phyloP scores from a whole-genome alignment of 2,329 filamentous ascomycete species.

The Mycosphaerella sp. region DNA sequence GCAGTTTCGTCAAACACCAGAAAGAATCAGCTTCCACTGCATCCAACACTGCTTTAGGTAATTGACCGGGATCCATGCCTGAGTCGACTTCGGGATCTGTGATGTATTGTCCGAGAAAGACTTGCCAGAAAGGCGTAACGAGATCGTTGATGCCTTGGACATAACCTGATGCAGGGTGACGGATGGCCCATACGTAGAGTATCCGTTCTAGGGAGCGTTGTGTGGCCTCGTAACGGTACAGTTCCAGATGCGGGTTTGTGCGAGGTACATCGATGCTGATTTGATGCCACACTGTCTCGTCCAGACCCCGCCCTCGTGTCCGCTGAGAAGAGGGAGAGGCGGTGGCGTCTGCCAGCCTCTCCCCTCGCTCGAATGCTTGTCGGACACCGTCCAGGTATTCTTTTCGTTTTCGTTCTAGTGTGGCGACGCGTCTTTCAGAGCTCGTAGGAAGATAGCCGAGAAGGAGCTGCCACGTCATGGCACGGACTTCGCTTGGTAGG shows the following conservation, averaged over 20 bases:
- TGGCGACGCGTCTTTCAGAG: conserved; percentile 82
- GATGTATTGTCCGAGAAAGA: conserved; percentile 90
- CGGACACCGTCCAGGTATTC: conserved; percentile 91
- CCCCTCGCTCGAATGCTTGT: conserved; percentile 55
- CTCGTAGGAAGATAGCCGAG: conserved; percentile 96
- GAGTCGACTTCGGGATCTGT: conserved; percentile 87
- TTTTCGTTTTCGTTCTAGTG: conserved; percentile 87
- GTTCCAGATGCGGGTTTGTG: conserved; percentile 89
- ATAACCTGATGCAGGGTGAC: conserved; percentile 94
- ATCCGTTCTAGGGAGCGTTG: conserved; percentile 92
- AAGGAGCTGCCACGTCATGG: conserved; percentile 98
- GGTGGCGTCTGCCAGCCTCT: conserved; percentile 48
- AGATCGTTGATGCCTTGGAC: conserved; percentile 98
- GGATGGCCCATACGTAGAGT: conserved; percentile 93
- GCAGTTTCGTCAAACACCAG: conserved; percentile 94
- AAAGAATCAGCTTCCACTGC: conserved; percentile 97
- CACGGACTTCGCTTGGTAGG: conserved; percentile 86
- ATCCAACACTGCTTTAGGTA: conserved; percentile 84
- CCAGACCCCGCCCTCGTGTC: conserved; percentile 64
- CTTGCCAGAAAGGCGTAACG: conserved; percentile 96
- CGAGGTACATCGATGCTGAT: conserved; percentile 97
- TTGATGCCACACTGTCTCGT: conserved; percentile 98
- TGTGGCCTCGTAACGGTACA: conserved; percentile 94
- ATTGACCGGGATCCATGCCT: conserved; percentile 93
- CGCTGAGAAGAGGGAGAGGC: conserved; percentile 37